Evolutionary conservation across 768 basidiomycete species (phyloP).

Genomic region (Boletus insuetus): DNA sequence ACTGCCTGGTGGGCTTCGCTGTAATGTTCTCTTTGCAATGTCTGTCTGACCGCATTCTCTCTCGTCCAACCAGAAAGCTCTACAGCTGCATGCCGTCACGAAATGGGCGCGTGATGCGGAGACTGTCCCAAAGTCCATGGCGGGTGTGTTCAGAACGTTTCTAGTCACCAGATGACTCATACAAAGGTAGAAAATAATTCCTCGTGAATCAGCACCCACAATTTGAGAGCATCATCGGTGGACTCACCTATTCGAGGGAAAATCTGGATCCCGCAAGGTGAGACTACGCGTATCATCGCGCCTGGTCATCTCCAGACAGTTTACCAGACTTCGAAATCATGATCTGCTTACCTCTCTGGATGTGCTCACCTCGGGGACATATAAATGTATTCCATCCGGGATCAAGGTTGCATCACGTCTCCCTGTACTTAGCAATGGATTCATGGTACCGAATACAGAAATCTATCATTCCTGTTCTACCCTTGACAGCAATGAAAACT

Average conservation of each 20-base stretch:
- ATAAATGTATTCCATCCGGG: no score
- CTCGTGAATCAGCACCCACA: constrained; percentile 82
- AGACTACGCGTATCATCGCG: constrained; percentile 9
- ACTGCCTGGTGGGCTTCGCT: no score
- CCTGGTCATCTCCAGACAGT: background rate
- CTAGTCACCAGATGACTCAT: background rate
- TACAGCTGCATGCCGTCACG: constrained; percentile 79
- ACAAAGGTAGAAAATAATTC: constrained; percentile 73
- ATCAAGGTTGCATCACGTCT: no score
- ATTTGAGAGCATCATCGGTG: constrained; percentile 66
- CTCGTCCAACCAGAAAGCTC: no score
- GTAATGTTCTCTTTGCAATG: no score
- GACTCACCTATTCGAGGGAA: constrained; percentile 63
- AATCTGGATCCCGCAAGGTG: constrained; percentile 78
- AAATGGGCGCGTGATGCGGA: constrained; percentile 87
- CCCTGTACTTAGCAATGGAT: no score
- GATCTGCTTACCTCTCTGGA: constrained; percentile 90
- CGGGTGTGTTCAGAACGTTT: constrained; percentile 21
- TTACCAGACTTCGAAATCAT: constrained; percentile 79
- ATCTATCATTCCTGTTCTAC: constrained; percentile 59
- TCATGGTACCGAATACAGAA: constrained; percentile 47
- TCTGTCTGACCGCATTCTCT: no score
- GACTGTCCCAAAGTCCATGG: constrained; percentile 87
- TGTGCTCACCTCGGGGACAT: constrained; percentile 84
- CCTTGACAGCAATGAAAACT: constrained; percentile 64